Evolutionary conservation across 2,329 filamentous ascomycete genomes (phyloP).

Genomic region (Xylariales sp.): DNA sequence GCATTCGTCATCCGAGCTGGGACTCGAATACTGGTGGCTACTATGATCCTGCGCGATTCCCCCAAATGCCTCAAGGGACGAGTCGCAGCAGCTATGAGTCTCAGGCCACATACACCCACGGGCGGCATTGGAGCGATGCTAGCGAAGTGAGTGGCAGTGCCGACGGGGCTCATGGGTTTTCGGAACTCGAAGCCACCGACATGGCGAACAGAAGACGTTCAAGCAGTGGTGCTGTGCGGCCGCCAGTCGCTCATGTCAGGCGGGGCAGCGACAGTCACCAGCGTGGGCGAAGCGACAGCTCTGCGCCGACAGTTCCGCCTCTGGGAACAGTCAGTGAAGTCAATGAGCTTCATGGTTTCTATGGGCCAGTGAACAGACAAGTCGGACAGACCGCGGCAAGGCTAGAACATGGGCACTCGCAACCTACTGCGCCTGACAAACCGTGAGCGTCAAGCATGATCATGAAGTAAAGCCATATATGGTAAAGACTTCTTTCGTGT

Average conservation of each 20-base stretch:
- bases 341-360: conserved; percentile 41
- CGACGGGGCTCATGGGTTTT: conserved; percentile 22
- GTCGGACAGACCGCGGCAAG: conserved; percentile 37
- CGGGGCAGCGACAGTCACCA: conserved; percentile 16
- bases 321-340: conserved; percentile 37
- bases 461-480: too few relatives aligned
- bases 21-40: conserved; percentile 22
- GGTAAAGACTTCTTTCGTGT: too few relatives aligned
- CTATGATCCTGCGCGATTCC: conserved; percentile 16
- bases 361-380: conserved; percentile 35
- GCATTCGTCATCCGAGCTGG: conserved; percentile 23
- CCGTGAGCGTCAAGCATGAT: too few relatives aligned
- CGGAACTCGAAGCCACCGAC: conserved; percentile 33
- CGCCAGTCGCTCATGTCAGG: conserved; percentile 13
- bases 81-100: conserved; percentile 33
- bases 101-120: conserved; percentile 30
- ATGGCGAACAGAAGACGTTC: conserved; percentile 34
- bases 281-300: conserved; percentile 18
- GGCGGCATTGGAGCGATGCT: conserved; percentile 37
- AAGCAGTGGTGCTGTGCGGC: conserved; percentile 16
- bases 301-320: conserved; percentile 14
- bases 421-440: conserved; percentile 2
- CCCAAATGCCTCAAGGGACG: conserved; percentile 14
- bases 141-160: conserved; percentile 37
- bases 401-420: background rate